Percentiles rank a stretch among this genome's conserved stretches.
Evolutionary conservation across 2,329 filamentous ascomycete species (phyloP).

Genomic region (Colletotrichum caudatum): DNA sequence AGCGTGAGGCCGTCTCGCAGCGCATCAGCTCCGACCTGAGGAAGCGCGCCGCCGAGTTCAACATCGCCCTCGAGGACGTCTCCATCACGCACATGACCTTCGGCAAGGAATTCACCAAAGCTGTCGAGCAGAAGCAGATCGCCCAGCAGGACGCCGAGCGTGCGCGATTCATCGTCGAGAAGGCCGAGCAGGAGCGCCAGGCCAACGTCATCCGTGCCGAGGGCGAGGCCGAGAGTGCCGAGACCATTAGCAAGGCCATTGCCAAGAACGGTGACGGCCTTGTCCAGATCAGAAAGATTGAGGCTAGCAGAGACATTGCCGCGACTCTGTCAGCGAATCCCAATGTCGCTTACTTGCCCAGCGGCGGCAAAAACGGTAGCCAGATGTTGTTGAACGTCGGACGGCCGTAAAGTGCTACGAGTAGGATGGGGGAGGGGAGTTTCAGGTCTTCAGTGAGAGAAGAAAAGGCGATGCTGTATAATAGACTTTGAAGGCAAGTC

Average conservation of each 20-base stretch:
- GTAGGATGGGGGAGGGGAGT: neutral
- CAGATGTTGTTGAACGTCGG: constrained; percentile 67
- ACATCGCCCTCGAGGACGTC: constrained; percentile 98
- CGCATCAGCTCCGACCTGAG: constrained; percentile 93
- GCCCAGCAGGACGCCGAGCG: constrained; percentile 98
- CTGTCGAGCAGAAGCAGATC: constrained; percentile 99
- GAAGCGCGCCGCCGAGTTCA: constrained; percentile 95
- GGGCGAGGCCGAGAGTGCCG: constrained; percentile 96
- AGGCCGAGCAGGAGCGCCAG: constrained; percentile 98
- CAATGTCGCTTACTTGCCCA: constrained; percentile 93
- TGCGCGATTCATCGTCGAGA: constrained; percentile 97
- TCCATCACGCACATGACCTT: constrained; percentile 99
- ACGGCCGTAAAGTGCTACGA: constrained; percentile 49
- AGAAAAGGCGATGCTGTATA: constrained; percentile 36
- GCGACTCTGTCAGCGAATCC: constrained; percentile 89
- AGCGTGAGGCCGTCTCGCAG: constrained; percentile 95
- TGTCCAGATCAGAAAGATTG: constrained; percentile 96
- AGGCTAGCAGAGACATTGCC: constrained; percentile 96
- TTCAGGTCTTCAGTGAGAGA: constrained; percentile 18
- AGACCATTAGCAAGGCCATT: constrained; percentile 94
- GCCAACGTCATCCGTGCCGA: constrained; percentile 98
- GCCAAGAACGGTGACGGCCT: constrained; percentile 93
- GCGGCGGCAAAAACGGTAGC: constrained; percentile 73
- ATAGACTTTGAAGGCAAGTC: constrained; percentile 43
- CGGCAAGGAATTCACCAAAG: constrained; percentile 97